Evolutionary conservation across 2,329 filamentous ascomycete species (phyloP), one percentile per base, ranked within the genome.

Genomic region (Pyricularia pennisetigena): DNA sequence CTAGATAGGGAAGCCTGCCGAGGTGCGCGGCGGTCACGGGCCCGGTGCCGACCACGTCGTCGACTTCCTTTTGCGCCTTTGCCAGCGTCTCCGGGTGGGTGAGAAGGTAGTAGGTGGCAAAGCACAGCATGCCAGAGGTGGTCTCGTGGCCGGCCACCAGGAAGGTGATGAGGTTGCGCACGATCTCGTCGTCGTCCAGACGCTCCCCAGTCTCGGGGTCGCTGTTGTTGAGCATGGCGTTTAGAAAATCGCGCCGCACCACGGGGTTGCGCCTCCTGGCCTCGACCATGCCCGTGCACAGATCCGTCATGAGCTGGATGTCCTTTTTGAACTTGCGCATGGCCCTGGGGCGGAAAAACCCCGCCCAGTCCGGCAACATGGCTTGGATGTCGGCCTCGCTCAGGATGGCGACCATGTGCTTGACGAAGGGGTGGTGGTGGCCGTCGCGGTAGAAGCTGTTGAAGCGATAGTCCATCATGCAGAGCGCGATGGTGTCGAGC

Each of bases 381-480:
- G 79, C 61, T 20, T 63, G 59, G 24, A 49, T 35, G 26, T 32
- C 59, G 59, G 54, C 64, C 35, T 41, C 66, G 32, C 7, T 49
- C 32, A 67, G 68, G 24, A 64, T 23, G 26, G 24, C 79, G 3
- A 76, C 75, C 85, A 88, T 86, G 32, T 83, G 79, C 59, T 80
- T 74, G 9, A 86, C 79, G 71, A 88, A 88, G 0, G 85, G 85
- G 72, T 88, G 85, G 74, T 93, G 90, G 75, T 89, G 79, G 9
- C 87, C 81, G 20, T 90, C 85, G 29, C 82, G 82, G 74, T 93
- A 93, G 76, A 89, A 92, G 0, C 86, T 89, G 77, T 93, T 93
- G 82, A 93, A 93, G 23, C 90, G 86, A 69, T 83, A 89, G 54
- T 85, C 85, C 86, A 91, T 90, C n/a, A 86, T 81, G 75, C 89